Evolutionary conservation across 2,329 filamentous ascomycete genomes (phyloP).

Genomic region (Monilinia polystroma): DNA sequence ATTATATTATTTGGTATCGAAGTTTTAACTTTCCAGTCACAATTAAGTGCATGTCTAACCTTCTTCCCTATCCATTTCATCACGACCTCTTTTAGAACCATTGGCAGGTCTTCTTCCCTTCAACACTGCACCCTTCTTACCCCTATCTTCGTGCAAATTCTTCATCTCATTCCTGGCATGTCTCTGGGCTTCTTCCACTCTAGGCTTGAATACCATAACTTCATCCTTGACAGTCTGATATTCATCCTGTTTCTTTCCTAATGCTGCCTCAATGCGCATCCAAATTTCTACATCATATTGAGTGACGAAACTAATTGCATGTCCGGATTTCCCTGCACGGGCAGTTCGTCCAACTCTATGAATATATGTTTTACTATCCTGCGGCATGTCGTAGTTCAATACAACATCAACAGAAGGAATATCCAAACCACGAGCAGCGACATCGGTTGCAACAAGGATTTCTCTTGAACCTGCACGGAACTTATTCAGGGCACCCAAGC

Average conservation of each 20-base stretch:
- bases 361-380: slow-evolving; percentile 86
- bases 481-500: slow-evolving; percentile 84
- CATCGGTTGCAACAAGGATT: slow-evolving; percentile 89
- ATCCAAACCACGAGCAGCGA: slow-evolving; percentile 89
- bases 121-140: slow-evolving; percentile 47
- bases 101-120: slow-evolving; percentile 51
- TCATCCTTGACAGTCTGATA: slow-evolving; percentile 75
- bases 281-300: slow-evolving; percentile 86
- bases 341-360: slow-evolving; percentile 88
- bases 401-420: slow-evolving; percentile 90
- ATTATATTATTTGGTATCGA: slow-evolving; percentile 16
- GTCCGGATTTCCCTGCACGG: slow-evolving; percentile 79
- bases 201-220: slow-evolving; percentile 74
- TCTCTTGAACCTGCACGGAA: slow-evolving; percentile 79
- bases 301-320: slow-evolving; percentile 77
- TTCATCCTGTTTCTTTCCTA: slow-evolving; percentile 73
- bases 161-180: slow-evolving; percentile 81
- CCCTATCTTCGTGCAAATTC: slow-evolving; percentile 67
- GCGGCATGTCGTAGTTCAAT: slow-evolving; percentile 80
- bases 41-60: slow-evolving; percentile 30
- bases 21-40: not conserved
- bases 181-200: slow-evolving; percentile 81
- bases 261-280: slow-evolving; percentile 75
- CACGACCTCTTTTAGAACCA: slow-evolving; percentile 51
- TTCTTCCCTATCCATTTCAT: slow-evolving; percentile 45